Base-by-base conservation (phyloP, 2,329 filamentous ascomycete genomes). In the Ceratocystis eucalypticola region DNA sequence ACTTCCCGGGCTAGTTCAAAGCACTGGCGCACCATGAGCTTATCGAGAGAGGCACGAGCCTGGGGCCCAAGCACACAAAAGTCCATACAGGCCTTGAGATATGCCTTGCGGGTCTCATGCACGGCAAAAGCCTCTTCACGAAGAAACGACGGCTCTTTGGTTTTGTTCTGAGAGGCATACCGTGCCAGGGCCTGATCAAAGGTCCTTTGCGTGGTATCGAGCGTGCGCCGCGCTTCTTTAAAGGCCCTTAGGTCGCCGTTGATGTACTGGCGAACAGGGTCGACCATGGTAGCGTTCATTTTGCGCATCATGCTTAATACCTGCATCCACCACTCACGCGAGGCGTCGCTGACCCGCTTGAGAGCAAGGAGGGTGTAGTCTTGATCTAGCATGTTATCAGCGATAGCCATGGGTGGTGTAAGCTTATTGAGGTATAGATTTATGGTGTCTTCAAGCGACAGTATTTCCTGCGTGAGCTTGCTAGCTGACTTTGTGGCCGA, bases 121-220 rank as follows among this genome's bases (percentile, higher is more conserved):
- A 97, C 84, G 73, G 94, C 87, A 72, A 99, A 99, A 0, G 94
- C 94, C 76, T 99, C 94, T 75, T 99, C 94, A 68, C 94, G 84
- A 66, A 99, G 79, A 0, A 91, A 84, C 0, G 91, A 96, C 0
- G 93, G 84, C 75, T 99, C 94, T 76, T 97, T 99, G 5, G 90
- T 87, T 79, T 96, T 97, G 70, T 87, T 88, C 75, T 96, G 91
- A 2, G 83, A 80, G 4, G 91, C 83, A 73, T 96, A 97, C 67
- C 92, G 85, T 25, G 89, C 84, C 67, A 96, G 82, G 2, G 89
- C 85, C 65, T 83, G 82, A 74, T 99, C 94, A 72, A 92, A 96
- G 2, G 84, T 82, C 75, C 91, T 90, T 75, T 99, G 94, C 0
- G 89, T 81, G 61, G 84, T 79, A 68, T 96, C 93, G 66, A 97